Base-by-base conservation (phyloP, 768 basidiomycete genomes). In the Trametes cinnabarina region DNA sequence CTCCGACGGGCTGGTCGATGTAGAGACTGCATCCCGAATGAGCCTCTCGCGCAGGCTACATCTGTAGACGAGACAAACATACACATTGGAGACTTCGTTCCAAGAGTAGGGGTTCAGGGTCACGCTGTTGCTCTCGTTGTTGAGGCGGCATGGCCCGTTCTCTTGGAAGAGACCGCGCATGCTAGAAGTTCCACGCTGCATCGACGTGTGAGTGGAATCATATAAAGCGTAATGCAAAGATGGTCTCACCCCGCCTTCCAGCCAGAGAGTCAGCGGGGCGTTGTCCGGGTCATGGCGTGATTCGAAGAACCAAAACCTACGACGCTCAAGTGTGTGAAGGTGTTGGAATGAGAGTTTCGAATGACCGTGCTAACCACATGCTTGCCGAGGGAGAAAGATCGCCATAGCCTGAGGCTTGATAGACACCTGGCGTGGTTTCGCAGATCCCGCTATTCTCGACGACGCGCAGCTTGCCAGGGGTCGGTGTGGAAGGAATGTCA, bases 241-340 rank as follows among this genome's bases (percentile, higher is more conserved):
- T 14, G 6, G 30, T 32, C 72, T 61, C 50, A 76, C 73, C 20
- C 72, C 74, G 22, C 85, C 85, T 68, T 87, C 86, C 57, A 87
- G 82, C 86, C 85, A 87, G 4, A 86, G 72, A 12, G 81, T 75
- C 20, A 88, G 73, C n/a, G 85, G 85, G 0, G 84, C 85, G 0
- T 76, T 83, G 26, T 77, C 77, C 0, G 84, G 77, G 64, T 82
- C 81, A 25, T 81, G 79, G 12, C 85, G 80, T 0, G 85, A 77
- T 8, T 74, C 84, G 64, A 87, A 87, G 72, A 83, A 86, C 83
- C 84, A 86, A 72, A 86, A 87, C 80, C 84, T 85, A 5, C 42
- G 11, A 39, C 7, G 19, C 23, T 7, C 6, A n/a, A 48, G 37
- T 40, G n/a, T 48, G 51, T 44, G 43, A 35, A 25, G 15, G 20